Evolutionary conservation across 2,329 filamentous ascomycete species (phyloP).

Genomic region (Penicillium digitatum): DNA sequence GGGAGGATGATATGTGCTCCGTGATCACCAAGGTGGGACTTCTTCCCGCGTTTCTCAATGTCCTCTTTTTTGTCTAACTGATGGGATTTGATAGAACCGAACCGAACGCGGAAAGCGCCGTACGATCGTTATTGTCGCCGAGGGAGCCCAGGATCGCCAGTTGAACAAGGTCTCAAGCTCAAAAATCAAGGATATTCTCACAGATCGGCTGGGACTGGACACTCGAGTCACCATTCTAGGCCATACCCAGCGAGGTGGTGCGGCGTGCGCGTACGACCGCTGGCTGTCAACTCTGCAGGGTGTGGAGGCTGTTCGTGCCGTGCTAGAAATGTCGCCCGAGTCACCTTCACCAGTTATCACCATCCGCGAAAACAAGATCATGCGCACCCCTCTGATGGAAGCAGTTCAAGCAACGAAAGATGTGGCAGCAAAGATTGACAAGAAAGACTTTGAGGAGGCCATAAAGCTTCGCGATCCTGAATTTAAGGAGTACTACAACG

Average conservation of each 20-base stretch:
- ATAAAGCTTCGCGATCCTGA: slow-evolving; percentile 89
- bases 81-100: slow-evolving; percentile 60
- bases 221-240: slow-evolving; percentile 92
- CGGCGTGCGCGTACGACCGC: slow-evolving; percentile 88
- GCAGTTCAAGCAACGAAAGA: slow-evolving; percentile 83
- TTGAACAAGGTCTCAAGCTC: slow-evolving; percentile 77
- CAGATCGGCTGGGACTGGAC: slow-evolving; percentile 74
- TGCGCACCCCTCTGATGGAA: slow-evolving; percentile 80
- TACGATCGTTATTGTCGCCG: slow-evolving; percentile 96
- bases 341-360: slow-evolving; percentile 92
- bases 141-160: slow-evolving; percentile 82
- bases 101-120: slow-evolving; percentile 79
- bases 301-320: slow-evolving; percentile 87
- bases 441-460: slow-evolving; percentile 79
- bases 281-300: slow-evolving; percentile 91
- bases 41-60: slow-evolving; percentile 20
- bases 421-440: slow-evolving; percentile 75
- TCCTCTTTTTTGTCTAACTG: not conserved
- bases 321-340: slow-evolving; percentile 82
- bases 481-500: slow-evolving; percentile 86
- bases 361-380: slow-evolving; percentile 96
- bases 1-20: slow-evolving; percentile 81
- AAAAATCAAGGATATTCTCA: slow-evolving; percentile 84
- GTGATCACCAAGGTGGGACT: slow-evolving; percentile 63
- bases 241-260: slow-evolving; percentile 93